phyloP scores from a whole-genome alignment of 164 flowering plant species.

The Tetracentron sinense region DNA sequence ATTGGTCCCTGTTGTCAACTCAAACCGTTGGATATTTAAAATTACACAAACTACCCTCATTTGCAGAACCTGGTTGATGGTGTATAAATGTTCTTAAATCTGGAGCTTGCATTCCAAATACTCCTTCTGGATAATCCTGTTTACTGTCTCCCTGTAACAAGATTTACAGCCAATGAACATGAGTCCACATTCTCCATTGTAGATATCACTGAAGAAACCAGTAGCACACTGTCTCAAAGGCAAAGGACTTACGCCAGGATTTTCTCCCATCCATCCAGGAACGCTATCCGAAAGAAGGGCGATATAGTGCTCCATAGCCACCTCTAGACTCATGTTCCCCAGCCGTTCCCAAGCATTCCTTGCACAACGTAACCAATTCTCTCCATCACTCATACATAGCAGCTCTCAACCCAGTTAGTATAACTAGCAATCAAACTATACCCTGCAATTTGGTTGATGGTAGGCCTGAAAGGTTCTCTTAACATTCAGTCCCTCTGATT shows the following conservation, averaged over 20 bases:
- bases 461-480: constrained; percentile 18
- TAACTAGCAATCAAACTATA: constrained; percentile 67
- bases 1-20: neutral
- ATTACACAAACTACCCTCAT: constrained; percentile 22
- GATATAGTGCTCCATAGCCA: constrained; percentile 66
- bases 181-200: neutral
- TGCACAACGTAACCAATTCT: constrained; percentile 77
- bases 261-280: constrained; percentile 43
- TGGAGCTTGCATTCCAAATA: constrained; percentile 13
- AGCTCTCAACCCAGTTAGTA: constrained; percentile 65
- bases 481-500: constrained; percentile 7
- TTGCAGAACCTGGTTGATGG: constrained; percentile 9
- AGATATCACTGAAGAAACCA: too few species aligned
- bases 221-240: neutral
- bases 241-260: constrained; percentile 28
- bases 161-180: neutral
- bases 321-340: constrained; percentile 64
- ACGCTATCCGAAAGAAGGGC: constrained; percentile 37
- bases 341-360: constrained; percentile 67
- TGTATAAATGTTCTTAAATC: constrained; percentile 12
- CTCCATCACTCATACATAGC: constrained; percentile 75
- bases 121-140: constrained; percentile 15
- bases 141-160: constrained; percentile 21
- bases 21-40: neutral
- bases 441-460: constrained; percentile 32